These are phyloP conservation scores for Hanseniaspora thailandica DNA, from an alignment of 805 yeast genomes.

Conservation along the genomic window DNA sequence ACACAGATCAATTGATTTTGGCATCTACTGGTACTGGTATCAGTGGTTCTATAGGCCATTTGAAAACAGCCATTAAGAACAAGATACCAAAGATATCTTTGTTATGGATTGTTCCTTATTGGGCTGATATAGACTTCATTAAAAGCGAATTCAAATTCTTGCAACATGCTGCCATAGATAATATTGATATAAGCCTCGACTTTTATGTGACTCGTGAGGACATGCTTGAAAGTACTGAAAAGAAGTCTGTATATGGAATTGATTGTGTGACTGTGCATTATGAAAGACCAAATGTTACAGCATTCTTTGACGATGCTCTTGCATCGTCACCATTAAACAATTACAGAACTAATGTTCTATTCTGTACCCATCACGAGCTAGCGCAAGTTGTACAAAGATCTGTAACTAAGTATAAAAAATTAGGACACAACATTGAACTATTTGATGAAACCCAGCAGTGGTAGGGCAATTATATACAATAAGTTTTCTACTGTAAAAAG, in stretches of 20 bases:
- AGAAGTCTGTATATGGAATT: constrained; percentile 21
- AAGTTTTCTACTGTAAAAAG: no score
- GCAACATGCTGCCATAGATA: constrained; percentile 36
- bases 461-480: constrained; percentile 23
- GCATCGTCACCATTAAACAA: constrained; percentile 30
- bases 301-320: constrained; percentile 31
- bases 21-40: constrained; percentile 40
- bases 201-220: neutral
- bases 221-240: constrained; percentile 6
- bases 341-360: constrained; percentile 36
- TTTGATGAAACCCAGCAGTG: constrained; percentile 50
- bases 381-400: constrained; percentile 42
- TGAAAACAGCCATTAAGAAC: constrained; percentile 14
- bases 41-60: constrained; percentile 31
- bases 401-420: constrained; percentile 29
- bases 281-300: constrained; percentile 37
- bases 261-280: constrained; percentile 32
- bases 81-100: constrained; percentile 15
- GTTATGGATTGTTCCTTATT: constrained; percentile 19
- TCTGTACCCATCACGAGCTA: constrained; percentile 46
- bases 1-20: constrained; percentile 32
- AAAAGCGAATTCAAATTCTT: constrained; percentile 17
- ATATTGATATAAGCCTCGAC: constrained; percentile 40
- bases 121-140: constrained; percentile 19
- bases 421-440: constrained; percentile 33